Evolutionary conservation across 805 yeast genomes (phyloP), one percentile per base, ranked within the genome.

Genomic region (Zygotorulaspora chibaensis): DNA sequence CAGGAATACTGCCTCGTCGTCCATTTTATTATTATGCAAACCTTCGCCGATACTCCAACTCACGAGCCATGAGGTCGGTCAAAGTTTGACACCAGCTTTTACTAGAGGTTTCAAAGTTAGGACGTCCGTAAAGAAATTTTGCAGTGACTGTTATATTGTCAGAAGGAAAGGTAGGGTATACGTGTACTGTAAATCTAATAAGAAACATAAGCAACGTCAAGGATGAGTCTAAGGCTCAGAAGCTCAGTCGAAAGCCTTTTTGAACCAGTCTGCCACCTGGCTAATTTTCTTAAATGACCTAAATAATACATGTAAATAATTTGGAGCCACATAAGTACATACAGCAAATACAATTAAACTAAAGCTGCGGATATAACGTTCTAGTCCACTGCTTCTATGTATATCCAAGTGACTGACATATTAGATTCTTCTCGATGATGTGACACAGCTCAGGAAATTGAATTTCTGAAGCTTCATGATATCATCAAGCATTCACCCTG

Each of bases 101-200:
- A 57, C 69, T 4, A 80, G 97, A 67, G 83, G 89, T 3, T 89
- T 91, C 76, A 91, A 91, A 66, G 95, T 89, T 38, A 82, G 91
- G 67, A 81, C 97, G 4, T 79, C 98, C 0, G 95, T 93, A 45
- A 90, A 90, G 73, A 93, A 87, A 73, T 84, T 87, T 69, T 93
- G 99, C 67, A 75, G 83, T 31, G 93, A 87, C 65, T 93, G 99
- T 66, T 85, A 84, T 57, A 79, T 87, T 68, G 96, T 93, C 9
- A 84, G 95, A 69, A 84, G 98, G 68, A 93, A 90, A 70, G 99
- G 99, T 35, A 77, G 93, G 59, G 91, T 90, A 10, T 88, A 87
- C 54, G 96, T 93, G 33, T 83, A 87, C 63, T 91, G 99, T 75
- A 93, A 90, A 66, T 75, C 93, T 39, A 87, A 90, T 65, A 88